phyloP scores from a whole-genome alignment of 148 eudicot genomes.

The Suaeda aralocaspica region DNA sequence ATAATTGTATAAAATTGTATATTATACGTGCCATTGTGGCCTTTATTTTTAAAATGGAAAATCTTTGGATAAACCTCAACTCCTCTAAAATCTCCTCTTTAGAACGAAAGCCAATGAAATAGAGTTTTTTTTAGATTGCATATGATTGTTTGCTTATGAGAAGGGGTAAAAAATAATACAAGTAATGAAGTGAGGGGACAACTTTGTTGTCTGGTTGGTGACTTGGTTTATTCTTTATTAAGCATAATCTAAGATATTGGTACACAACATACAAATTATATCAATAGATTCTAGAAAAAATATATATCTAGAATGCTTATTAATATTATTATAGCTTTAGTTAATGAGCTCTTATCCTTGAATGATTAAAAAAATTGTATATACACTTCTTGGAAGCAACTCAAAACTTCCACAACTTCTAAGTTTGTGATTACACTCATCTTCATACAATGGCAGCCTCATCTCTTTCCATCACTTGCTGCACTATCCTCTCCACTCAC shows the following conservation, averaged over 20 bases:
- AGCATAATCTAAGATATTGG: constrained; percentile 11
- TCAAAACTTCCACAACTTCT: constrained; percentile 16
- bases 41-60: too few species aligned
- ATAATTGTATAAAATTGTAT: too few species aligned
- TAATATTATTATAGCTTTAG: background rate
- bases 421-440: constrained; percentile 6
- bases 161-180: background rate
- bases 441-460: background rate
- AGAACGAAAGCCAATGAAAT: background rate
- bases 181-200: background rate
- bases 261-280: too few species aligned
- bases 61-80: too few species aligned
- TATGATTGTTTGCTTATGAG: background rate
- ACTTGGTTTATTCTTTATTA: background rate
- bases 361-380: background rate
- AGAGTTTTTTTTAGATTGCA: background rate
- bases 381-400: background rate
- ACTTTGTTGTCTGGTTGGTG: background rate
- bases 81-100: too few species aligned
- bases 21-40: too few species aligned
- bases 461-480: too few species aligned
- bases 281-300: constrained; percentile 13
- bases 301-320: background rate
- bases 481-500: too few species aligned
- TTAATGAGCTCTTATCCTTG: constrained; percentile 13